Conservation (phyloP, 2,329 filamentous ascomycete genomes). For the Neonectria sp. region DNA sequence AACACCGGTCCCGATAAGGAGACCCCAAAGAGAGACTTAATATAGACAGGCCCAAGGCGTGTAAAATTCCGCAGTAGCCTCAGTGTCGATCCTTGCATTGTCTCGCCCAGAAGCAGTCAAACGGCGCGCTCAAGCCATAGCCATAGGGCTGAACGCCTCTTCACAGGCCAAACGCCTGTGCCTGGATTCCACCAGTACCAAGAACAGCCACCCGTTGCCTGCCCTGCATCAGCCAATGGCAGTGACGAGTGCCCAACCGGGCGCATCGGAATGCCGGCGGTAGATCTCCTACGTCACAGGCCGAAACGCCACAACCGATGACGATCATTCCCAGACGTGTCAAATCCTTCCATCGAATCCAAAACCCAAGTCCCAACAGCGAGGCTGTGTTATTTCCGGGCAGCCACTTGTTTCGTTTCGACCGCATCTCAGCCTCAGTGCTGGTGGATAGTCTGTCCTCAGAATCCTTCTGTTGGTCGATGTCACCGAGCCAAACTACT, state of each 20-base stretch:
- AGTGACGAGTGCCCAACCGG: too few relatives aligned
- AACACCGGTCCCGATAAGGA: background rate
- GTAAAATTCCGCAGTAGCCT: too few relatives aligned
- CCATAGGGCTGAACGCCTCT: background rate
- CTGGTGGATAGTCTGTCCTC: background rate
- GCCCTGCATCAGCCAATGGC: too few relatives aligned
- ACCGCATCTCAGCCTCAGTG: background rate
- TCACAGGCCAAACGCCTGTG: too few relatives aligned
- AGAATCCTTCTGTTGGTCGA: background rate
- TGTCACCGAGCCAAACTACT: background rate
- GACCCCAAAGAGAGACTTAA: background rate
- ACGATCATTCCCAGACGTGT: background rate
- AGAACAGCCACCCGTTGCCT: too few relatives aligned
- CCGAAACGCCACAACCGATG: background rate
- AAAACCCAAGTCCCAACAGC: too few relatives aligned
- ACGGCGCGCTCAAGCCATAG: background rate
- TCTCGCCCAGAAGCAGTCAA: background rate
- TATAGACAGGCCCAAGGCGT: background rate
- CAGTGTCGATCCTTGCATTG: background rate
- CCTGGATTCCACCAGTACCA: too few relatives aligned
- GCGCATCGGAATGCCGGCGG: background rate
- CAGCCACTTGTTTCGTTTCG: background rate
- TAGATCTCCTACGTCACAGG: background rate
- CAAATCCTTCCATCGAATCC: background rate
- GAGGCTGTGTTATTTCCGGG: too few relatives aligned